Evolutionary conservation across 768 basidiomycete species (phyloP).

Genomic region (Lactarius hatsudake): DNA sequence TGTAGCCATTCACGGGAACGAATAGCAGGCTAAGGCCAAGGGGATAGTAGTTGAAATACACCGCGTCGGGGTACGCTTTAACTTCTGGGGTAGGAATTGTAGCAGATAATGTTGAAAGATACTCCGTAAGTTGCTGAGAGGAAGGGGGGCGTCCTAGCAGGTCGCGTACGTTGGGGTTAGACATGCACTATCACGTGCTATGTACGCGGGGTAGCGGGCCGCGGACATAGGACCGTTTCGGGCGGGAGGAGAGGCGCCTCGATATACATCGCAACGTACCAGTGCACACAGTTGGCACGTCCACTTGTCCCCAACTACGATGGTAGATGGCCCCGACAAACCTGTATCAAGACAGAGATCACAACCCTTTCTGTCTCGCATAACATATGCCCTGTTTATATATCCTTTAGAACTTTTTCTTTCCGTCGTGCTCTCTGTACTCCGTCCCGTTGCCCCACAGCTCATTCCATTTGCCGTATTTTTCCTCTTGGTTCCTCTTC

Average conservation of each 20-base stretch:
- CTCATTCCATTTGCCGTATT: slow-evolving; percentile 66
- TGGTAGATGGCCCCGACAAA: slow-evolving; percentile 23
- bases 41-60: slow-evolving; percentile 81
- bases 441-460: slow-evolving; percentile 55
- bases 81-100: slow-evolving; percentile 50
- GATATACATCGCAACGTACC: background rate
- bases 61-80: slow-evolving; percentile 76
- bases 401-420: slow-evolving; percentile 31
- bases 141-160: slow-evolving; percentile 55
- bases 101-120: slow-evolving; percentile 38
- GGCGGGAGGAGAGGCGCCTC: background rate
- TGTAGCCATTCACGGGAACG: slow-evolving; percentile 62
- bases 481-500: slow-evolving; percentile 57
- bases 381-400: slow-evolving; percentile 8
- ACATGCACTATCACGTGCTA: slow-evolving; percentile 8
- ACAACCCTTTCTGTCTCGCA: slow-evolving; percentile 9
- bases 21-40: slow-evolving; percentile 84
- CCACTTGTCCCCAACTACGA: background rate
- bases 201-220: background rate
- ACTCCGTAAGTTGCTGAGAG: slow-evolving; percentile 43
- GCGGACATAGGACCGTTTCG: background rate
- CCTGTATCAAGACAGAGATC: slow-evolving; percentile 7
- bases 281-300: background rate
- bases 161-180: slow-evolving; percentile 18
- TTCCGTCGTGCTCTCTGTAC: slow-evolving; percentile 30